These are phyloP conservation scores for Paraconiothyrium sp. DNA, from an alignment of 2,329 filamentous ascomycete species.

Conservation along the genomic window DNA sequence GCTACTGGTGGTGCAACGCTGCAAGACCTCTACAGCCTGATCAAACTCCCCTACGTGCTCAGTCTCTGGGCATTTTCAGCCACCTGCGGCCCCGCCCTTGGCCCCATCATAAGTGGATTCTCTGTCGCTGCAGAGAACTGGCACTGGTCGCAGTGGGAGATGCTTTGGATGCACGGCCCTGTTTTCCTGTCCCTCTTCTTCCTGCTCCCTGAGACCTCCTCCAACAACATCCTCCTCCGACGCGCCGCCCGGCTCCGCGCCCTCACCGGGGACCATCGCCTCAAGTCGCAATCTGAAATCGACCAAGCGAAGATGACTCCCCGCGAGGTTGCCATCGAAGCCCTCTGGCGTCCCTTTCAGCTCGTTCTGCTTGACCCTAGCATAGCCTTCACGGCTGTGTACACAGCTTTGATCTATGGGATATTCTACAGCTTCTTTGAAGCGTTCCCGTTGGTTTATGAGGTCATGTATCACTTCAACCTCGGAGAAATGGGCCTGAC, in stretches of 20 bases:
- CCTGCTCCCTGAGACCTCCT: constrained; percentile 88
- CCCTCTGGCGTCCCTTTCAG: constrained; percentile 79
- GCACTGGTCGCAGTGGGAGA: constrained; percentile 89
- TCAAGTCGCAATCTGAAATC: constrained; percentile 82
- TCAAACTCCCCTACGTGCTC: constrained; percentile 57
- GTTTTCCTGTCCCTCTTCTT: constrained; percentile 82
- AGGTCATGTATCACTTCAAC: constrained; percentile 79
- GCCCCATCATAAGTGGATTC: constrained; percentile 75
- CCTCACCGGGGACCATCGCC: constrained; percentile 69
- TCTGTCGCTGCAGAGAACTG: constrained; percentile 75
- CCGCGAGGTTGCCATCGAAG: constrained; percentile 58
- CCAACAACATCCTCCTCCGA: constrained; percentile 76
- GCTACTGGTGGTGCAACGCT: constrained; percentile 51
- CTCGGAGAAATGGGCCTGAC: constrained; percentile 80
- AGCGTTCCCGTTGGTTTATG: constrained; percentile 72
- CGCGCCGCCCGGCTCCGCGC: constrained; percentile 77
- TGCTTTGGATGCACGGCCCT: constrained; percentile 77
- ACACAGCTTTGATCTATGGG: constrained; percentile 83
- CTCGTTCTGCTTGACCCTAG: constrained; percentile 85
- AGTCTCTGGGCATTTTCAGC: constrained; percentile 57
- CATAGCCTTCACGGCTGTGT: constrained; percentile 82
- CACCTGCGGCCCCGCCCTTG: constrained; percentile 70
- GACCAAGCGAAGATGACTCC: constrained; percentile 61
- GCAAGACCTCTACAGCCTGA: constrained; percentile 51
- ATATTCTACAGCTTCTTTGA: constrained; percentile 81